phyloP scores from a whole-genome alignment of 768 basidiomycete species.

The Psilocybe tampanensis region DNA sequence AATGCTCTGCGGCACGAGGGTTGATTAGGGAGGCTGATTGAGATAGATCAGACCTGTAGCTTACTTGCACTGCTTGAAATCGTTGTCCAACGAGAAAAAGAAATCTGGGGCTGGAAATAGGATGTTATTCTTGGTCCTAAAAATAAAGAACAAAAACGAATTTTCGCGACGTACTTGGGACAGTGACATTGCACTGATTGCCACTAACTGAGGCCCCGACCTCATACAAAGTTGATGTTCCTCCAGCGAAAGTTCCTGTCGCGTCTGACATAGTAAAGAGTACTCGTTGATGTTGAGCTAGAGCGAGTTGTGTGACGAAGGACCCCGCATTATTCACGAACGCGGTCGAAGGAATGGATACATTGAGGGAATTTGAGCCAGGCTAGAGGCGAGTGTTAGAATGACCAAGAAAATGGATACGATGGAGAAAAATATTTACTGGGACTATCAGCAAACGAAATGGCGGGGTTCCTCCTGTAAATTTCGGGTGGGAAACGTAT shows the following conservation, averaged over 20 bases:
- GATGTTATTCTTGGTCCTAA: neutral
- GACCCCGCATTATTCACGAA: slow-evolving; percentile 19
- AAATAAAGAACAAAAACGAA: neutral
- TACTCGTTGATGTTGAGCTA: slow-evolving; percentile 13
- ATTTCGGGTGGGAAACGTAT: neutral
- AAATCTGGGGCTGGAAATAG: slow-evolving; percentile 27
- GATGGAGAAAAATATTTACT: slow-evolving; percentile 12
- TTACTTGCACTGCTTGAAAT: slow-evolving; percentile 31
- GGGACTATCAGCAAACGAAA: slow-evolving; percentile 27
- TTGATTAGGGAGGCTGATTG: neutral
- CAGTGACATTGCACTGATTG: slow-evolving; percentile 23
- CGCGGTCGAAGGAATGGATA: slow-evolving; percentile 25
- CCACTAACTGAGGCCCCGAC: slow-evolving; percentile 21
- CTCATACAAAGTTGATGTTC: slow-evolving; percentile 21
- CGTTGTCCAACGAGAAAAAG: slow-evolving; percentile 25
- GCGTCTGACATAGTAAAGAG: slow-evolving; percentile 31
- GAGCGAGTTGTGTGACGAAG: slow-evolving; percentile 18
- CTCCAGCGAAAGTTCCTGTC: slow-evolving; percentile 26
- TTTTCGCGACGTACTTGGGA: slow-evolving; percentile 19
- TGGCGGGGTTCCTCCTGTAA: slow-evolving; percentile 28
- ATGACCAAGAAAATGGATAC: neutral
- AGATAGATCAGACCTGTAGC: neutral
- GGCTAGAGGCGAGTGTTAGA: slow-evolving; percentile 17
- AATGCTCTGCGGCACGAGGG: slow-evolving; percentile 19
- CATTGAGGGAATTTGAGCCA: slow-evolving; percentile 23